Percentiles rank a stretch among this genome's conserved stretches.
Evolutionary conservation across 1,284 basidiomycete genomes (phyloP).

Genomic region (Wolfiporia cocos): DNA sequence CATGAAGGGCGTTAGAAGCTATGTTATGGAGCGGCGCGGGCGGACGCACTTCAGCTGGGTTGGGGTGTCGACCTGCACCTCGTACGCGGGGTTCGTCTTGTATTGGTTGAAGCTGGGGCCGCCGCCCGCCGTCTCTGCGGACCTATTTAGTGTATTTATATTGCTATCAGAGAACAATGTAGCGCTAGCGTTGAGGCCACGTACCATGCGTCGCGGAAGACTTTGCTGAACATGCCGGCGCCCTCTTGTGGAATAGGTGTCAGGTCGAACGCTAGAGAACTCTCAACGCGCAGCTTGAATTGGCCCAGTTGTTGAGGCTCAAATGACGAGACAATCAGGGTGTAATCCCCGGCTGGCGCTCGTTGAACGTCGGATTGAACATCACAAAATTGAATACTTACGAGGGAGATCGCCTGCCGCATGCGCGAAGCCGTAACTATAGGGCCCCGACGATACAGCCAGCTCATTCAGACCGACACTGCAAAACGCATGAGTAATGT

Average conservation of each 20-base stretch:
- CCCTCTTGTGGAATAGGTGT: conserved; percentile 84
- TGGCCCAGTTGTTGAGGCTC: conserved; percentile 63
- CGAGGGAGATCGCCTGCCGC: conserved; percentile 47
- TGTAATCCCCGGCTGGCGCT: conserved; percentile 73
- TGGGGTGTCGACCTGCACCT: conserved; percentile 46
- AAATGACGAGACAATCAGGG: conserved; percentile 78
- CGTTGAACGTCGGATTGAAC: not conserved
- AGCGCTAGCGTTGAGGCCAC: conserved; percentile 14
- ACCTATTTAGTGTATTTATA: conserved; percentile 40
- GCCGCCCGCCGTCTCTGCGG: conserved; percentile 50
- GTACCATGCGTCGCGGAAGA: conserved; percentile 65
- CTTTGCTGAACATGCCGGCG: conserved; percentile 83
- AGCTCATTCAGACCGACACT: conserved; percentile 63
- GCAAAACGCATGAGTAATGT: too few species aligned
- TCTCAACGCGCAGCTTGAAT: conserved; percentile 62
- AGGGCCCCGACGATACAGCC: conserved; percentile 70
- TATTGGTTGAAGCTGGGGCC: conserved; percentile 61
- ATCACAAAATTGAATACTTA: conserved; percentile 28
- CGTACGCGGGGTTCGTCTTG: conserved; percentile 62
- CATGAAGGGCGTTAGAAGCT: not conserved
- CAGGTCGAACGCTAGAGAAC: conserved; percentile 57
- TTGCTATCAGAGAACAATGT: not conserved
- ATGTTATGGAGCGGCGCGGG: too few species aligned
- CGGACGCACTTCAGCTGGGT: conserved; percentile 62
- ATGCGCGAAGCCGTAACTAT: conserved; percentile 74